Evolutionary conservation across 2,329 filamentous ascomycete genomes (phyloP).

Genomic region (Daldinia eschscholtzii): DNA sequence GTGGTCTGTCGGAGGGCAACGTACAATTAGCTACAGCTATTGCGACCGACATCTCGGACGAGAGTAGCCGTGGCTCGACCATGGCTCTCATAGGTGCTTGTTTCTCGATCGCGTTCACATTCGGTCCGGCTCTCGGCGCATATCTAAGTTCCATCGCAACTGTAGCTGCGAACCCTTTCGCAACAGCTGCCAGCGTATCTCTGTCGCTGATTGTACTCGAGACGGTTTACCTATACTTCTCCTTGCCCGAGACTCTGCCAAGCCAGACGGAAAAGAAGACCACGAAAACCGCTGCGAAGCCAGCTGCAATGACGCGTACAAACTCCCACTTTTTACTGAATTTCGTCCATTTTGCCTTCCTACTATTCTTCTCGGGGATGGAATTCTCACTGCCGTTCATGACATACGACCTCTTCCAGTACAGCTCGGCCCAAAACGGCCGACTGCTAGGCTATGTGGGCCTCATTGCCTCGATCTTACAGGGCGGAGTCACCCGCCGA

Average conservation of each 20-base stretch:
- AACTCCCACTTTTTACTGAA: constrained; percentile 90
- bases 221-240: constrained; percentile 86
- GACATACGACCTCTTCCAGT: constrained; percentile 93
- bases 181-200: constrained; percentile 89
- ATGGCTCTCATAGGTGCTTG: constrained; percentile 97
- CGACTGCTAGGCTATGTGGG: constrained; percentile 91
- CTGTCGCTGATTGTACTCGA: constrained; percentile 86
- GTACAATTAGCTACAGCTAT: constrained; percentile 97
- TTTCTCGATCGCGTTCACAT: constrained; percentile 97
- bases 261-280: constrained; percentile 59
- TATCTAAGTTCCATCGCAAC: constrained; percentile 82
- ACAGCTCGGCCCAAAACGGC: constrained; percentile 83
- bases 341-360: constrained; percentile 86
- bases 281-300: constrained; percentile 45
- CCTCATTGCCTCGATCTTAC: constrained; percentile 89
- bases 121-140: constrained; percentile 92
- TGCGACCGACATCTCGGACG: constrained; percentile 93
- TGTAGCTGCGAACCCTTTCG: constrained; percentile 91
- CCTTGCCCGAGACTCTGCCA: constrained; percentile 88
- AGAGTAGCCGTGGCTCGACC: constrained; percentile 84
- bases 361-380: constrained; percentile 98
- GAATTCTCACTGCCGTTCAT: constrained; percentile 98
- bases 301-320: constrained; percentile 65
- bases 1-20: constrained; percentile 95
- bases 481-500: constrained; percentile 90